phyloP scores from a whole-genome alignment of 805 yeast genomes.

The Teunomyces panamensis region DNA sequence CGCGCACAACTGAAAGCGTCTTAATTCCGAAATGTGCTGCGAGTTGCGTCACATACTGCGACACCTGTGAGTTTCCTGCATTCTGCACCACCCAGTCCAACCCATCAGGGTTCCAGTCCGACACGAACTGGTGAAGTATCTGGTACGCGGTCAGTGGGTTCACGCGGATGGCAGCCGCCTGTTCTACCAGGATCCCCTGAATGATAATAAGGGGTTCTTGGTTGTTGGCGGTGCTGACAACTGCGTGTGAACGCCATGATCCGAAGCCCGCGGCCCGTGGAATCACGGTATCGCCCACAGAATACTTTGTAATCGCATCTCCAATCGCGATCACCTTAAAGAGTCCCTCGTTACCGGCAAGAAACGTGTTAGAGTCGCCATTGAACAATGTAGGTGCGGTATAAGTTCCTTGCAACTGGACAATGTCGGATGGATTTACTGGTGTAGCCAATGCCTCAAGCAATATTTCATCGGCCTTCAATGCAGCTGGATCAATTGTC shows the following conservation, averaged over 20 bases:
- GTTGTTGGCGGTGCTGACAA: conserved; percentile 9
- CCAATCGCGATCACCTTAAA: conserved; percentile 17
- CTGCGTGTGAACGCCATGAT: conserved; percentile 23
- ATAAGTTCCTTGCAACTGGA: conserved; percentile 83
- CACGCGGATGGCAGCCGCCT: conserved; percentile 19
- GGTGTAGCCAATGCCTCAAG: conserved; percentile 76
- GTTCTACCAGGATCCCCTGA: conserved; percentile 9
- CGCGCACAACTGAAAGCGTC: conserved; percentile 27
- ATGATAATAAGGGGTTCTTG: conserved; percentile 4
- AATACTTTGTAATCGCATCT: conserved; percentile 8
- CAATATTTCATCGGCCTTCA: conserved; percentile 44
- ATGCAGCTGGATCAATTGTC: conserved; percentile 19
- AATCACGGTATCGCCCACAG: conserved; percentile 19
- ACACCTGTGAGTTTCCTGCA: conserved; percentile 35
- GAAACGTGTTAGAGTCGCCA: conserved; percentile 8
- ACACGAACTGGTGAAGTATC: conserved; percentile 16
- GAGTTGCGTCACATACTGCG: conserved; percentile 28
- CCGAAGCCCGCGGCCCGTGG: conserved; percentile 18
- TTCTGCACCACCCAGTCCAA: conserved; percentile 34
- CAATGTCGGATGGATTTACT: conserved; percentile 85
- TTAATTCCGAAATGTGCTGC: conserved; percentile 22
- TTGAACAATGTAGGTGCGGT: conserved; percentile 55
- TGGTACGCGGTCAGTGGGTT: conserved; percentile 22
- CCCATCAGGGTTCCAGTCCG: conserved; percentile 15
- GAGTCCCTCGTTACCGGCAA: conserved; percentile 22